Evolutionary conservation across 2,329 filamentous ascomycete species (phyloP).

Genomic region (Aspergillus spinulosporus): DNA sequence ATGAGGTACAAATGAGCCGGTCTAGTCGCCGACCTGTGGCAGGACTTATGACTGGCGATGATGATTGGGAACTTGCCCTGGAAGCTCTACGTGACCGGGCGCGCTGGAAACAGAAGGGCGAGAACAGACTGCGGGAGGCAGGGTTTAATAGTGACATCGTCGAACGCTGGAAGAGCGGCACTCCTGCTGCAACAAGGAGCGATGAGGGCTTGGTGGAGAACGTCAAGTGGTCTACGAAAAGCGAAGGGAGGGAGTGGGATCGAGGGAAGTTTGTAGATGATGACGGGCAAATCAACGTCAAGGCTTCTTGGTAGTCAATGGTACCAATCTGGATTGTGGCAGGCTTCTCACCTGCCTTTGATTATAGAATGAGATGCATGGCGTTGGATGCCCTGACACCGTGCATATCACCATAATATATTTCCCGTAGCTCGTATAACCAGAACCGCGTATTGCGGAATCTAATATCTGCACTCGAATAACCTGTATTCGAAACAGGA

Average conservation of each 20-base stretch:
- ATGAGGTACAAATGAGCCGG: slow-evolving; percentile 60
- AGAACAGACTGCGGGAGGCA: slow-evolving; percentile 71
- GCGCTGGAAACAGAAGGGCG: slow-evolving; percentile 72
- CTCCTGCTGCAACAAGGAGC: slow-evolving; percentile 48
- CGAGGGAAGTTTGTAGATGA: slow-evolving; percentile 61
- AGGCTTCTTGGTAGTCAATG: slow-evolving; percentile 50
- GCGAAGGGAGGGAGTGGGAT: slow-evolving; percentile 69
- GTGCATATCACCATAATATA: no score
- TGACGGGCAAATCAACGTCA: slow-evolving; percentile 55
- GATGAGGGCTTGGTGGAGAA: slow-evolving; percentile 64
- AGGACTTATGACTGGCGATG: slow-evolving; percentile 51
- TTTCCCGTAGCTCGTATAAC: no score
- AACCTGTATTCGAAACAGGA: background rate
- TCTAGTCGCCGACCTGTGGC: slow-evolving; percentile 42
- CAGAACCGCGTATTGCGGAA: no score
- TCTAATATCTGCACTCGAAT: no score
- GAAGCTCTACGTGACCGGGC: slow-evolving; percentile 79
- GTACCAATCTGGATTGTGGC: background rate
- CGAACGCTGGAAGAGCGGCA: slow-evolving; percentile 66
- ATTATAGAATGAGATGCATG: no score
- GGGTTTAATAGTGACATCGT: slow-evolving; percentile 78
- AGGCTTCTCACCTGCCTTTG: no score
- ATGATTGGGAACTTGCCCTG: slow-evolving; percentile 77
- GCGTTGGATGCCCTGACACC: no score
- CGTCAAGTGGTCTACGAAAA: slow-evolving; percentile 70